A percentile compares a stretch with the other conserved stretches of the same genome.
These are phyloP conservation scores for Suillus luteus DNA, from an alignment of 768 basidiomycete species.

Conservation along the genomic window DNA sequence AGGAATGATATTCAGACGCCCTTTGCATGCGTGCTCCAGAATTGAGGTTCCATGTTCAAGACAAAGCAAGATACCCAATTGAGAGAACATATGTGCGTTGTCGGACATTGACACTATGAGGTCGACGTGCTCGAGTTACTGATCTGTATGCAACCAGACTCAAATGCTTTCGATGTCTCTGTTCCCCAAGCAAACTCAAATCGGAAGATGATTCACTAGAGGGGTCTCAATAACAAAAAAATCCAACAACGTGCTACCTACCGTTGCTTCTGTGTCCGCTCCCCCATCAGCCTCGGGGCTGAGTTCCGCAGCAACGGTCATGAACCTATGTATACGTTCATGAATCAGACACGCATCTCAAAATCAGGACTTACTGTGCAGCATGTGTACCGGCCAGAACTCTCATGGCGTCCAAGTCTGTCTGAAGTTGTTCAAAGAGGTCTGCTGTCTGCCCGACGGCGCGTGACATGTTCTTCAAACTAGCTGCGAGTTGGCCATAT, in stretches of 20 bases:
- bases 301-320: constrained; percentile 50
- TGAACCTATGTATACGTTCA: constrained; percentile 39
- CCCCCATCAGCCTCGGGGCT: constrained; percentile 25
- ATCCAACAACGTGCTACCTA: not conserved
- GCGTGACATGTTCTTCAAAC: constrained; percentile 65
- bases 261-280: not conserved
- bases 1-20: not conserved
- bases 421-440: constrained; percentile 74
- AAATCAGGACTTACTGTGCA: constrained; percentile 62
- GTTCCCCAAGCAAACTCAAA: not conserved
- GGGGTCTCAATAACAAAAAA: not conserved
- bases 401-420: constrained; percentile 77
- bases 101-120: not conserved
- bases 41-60: no score
- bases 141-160: not conserved
- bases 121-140: not conserved
- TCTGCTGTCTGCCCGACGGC: constrained; percentile 74
- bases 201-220: not conserved
- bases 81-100: not conserved
- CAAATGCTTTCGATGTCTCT: not conserved
- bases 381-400: constrained; percentile 78
- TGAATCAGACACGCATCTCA: constrained; percentile 1
- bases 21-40: not conserved
- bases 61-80: not conserved
- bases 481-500: constrained; percentile 74